phyloP scores from a whole-genome alignment of 2,329 filamentous ascomycete genomes.

The Exophiala mesophila region DNA sequence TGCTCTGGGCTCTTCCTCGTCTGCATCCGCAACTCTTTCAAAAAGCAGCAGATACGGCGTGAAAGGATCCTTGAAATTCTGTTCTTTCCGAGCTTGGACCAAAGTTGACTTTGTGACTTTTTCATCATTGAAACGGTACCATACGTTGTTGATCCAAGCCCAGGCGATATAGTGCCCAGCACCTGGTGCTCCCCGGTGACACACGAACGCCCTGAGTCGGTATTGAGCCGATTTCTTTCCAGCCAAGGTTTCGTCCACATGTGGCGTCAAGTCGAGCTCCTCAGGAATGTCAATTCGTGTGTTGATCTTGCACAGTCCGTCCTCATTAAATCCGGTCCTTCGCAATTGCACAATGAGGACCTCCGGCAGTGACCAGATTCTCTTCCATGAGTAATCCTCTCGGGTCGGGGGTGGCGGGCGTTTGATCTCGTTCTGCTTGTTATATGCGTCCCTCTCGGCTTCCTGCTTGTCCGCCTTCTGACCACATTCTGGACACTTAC shows the following conservation, averaged over 20 bases:
- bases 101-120: neutral
- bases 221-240: slow-evolving; percentile 10
- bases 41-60: slow-evolving; percentile 20
- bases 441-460: too few species aligned
- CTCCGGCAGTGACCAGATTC: slow-evolving; percentile 11
- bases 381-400: too few species aligned
- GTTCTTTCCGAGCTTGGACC: slow-evolving; percentile 1
- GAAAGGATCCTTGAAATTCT: slow-evolving; percentile 1
- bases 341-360: slow-evolving; percentile 14
- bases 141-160: slow-evolving; percentile 2
- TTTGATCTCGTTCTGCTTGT: too few species aligned
- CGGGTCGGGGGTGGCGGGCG: too few species aligned
- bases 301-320: slow-evolving; percentile 7
- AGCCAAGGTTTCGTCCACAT: slow-evolving; percentile 10
- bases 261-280: slow-evolving; percentile 10
- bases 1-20: slow-evolving; percentile 1
- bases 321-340: neutral
- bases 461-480: neutral
- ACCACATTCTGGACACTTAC: neutral
- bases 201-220: slow-evolving; percentile 9
- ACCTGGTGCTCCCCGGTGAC: slow-evolving; percentile 5
- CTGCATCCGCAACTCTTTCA: slow-evolving; percentile 9
- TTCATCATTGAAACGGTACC: slow-evolving; percentile 10
- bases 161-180: slow-evolving; percentile 13
- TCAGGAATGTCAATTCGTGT: slow-evolving; percentile 7